Evolutionary conservation across 2,329 filamentous ascomycete species (phyloP).

Genomic region (Metarhizium robertsii): DNA sequence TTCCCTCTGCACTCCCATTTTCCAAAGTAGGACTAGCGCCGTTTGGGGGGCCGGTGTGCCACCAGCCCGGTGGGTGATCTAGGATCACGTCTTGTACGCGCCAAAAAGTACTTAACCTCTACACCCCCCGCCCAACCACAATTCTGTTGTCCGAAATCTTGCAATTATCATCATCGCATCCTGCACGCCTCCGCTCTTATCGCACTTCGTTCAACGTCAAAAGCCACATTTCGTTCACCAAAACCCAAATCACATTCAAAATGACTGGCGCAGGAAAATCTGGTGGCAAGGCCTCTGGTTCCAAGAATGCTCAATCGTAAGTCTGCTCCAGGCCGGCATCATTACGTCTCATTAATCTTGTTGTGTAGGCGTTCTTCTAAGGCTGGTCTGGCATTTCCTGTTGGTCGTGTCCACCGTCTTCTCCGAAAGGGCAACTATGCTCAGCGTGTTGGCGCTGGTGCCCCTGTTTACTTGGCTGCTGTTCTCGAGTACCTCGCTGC

Average conservation of each 20-base stretch:
- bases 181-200: constrained; percentile 17
- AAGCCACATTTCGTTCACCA: constrained; percentile 12
- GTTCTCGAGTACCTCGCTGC: constrained; percentile 98
- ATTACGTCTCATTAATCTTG: neutral
- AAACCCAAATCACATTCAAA: constrained; percentile 46
- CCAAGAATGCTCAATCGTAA: constrained; percentile 99
- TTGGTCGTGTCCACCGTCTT: constrained; percentile 98
- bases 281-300: constrained; percentile 97
- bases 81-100: constrained; percentile 34
- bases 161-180: constrained; percentile 28
- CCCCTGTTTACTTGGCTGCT: constrained; percentile 92
- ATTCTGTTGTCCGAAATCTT: constrained; percentile 21
- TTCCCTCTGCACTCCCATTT: constrained; percentile 15
- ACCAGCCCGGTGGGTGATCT: constrained; percentile 33
- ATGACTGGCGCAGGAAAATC: constrained; percentile 99
- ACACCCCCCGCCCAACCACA: constrained; percentile 33
- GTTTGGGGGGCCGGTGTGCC: neutral
- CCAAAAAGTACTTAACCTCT: constrained; percentile 49
- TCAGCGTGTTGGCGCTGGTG: constrained; percentile 97
- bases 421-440: constrained; percentile 99
- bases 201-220: constrained; percentile 7
- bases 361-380: constrained; percentile 82
- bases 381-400: constrained; percentile 97
- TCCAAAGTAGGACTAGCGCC: constrained; percentile 23
- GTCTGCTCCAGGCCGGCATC: constrained; percentile 28